phyloP scores from a whole-genome alignment of 2,329 filamentous ascomycete species.

The Pseudogymnoascus sp. region DNA sequence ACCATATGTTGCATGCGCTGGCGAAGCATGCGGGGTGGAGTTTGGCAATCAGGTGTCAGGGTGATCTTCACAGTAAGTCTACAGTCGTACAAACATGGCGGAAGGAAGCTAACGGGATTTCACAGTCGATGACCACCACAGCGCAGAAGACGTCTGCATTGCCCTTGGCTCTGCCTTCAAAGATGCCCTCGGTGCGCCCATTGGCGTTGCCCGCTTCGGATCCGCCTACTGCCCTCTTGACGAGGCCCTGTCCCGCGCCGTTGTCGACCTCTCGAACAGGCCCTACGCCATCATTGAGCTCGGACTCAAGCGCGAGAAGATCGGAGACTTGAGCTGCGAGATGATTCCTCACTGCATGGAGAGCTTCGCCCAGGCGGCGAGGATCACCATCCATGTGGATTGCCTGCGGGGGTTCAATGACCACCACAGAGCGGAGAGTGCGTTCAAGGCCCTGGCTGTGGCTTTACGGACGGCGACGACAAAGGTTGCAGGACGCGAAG shows the following conservation, averaged over 20 bases:
- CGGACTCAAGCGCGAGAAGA: conserved; percentile 80
- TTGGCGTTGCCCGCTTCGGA: conserved; percentile 83
- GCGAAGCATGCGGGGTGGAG: conserved; percentile 96
- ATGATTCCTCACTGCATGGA: conserved; percentile 96
- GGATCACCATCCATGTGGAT: conserved; percentile 91
- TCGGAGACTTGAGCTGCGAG: conserved; percentile 86
- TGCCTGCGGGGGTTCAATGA: conserved; percentile 87
- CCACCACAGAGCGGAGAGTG: conserved; percentile 91
- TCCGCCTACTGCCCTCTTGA: conserved; percentile 89
- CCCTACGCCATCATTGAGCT: conserved; percentile 79
- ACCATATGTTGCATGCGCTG: conserved; percentile 97
- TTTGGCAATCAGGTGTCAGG: conserved; percentile 70
- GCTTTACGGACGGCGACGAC: conserved; percentile 71
- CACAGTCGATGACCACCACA: conserved; percentile 95
- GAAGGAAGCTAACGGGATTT: background rate
- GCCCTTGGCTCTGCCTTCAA: conserved; percentile 83
- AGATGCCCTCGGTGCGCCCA: conserved; percentile 63
- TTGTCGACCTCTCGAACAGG: conserved; percentile 89
- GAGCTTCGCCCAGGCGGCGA: conserved; percentile 84
- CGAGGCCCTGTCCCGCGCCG: conserved; percentile 86
- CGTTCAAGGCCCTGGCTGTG: conserved; percentile 91
- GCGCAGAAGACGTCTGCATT: conserved; percentile 89
- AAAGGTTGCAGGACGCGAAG: conserved; percentile 69
- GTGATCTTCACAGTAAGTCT: conserved; percentile 77
- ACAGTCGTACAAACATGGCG: background rate